phyloP scores from a whole-genome alignment of 441 rosid species.

The Euphorbia corollata region DNA sequence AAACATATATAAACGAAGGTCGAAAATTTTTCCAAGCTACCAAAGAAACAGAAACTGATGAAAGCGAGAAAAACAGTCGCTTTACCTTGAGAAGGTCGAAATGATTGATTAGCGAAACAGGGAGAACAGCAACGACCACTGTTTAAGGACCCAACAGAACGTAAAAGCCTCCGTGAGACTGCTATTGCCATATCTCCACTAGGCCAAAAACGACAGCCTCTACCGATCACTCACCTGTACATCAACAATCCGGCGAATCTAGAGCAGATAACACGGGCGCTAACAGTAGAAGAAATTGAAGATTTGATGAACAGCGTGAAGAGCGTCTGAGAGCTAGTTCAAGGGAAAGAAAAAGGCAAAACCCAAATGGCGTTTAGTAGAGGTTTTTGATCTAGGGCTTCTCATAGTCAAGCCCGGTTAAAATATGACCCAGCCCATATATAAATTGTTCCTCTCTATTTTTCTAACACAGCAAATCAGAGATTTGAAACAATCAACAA shows the following conservation, averaged over 20 bases:
- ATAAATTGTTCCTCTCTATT: too few relatives aligned
- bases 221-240: constrained; percentile 6
- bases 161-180: constrained; percentile 36
- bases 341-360: background rate
- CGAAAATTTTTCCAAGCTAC: background rate
- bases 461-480: too few relatives aligned
- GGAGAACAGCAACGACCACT: constrained; percentile 17
- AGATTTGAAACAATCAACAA: too few relatives aligned
- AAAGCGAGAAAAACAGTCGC: constrained; percentile 9
- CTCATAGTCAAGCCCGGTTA: background rate
- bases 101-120: constrained; percentile 11
- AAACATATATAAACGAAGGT: background rate
- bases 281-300: constrained; percentile 10
- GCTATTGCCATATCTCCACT: constrained; percentile 41
- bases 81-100: constrained; percentile 25
- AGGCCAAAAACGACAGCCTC: background rate
- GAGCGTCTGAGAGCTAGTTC: background rate
- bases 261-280: background rate
- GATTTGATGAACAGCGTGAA: background rate
- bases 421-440: background rate
- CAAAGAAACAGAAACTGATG: constrained; percentile 5
- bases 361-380: background rate
- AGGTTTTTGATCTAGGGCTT: background rate
- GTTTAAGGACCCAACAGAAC: constrained; percentile 34
- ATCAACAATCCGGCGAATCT: constrained; percentile 1